A percentile compares a stretch with the other conserved stretches of the same genome.
phyloP scores from a whole-genome alignment of 805 yeast genomes.

The Suhomyces pyralidae region DNA sequence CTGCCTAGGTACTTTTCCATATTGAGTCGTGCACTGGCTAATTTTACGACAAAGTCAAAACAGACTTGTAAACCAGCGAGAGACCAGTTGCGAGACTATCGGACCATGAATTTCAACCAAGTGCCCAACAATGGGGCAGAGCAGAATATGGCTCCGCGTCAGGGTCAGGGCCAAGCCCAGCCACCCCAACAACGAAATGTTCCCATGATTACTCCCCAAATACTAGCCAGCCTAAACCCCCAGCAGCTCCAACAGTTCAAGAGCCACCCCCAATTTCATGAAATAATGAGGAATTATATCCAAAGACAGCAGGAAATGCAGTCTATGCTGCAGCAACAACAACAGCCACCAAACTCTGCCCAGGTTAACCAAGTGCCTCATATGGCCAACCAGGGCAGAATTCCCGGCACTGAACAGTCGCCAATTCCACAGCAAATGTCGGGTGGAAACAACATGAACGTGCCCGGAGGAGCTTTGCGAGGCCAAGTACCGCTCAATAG shows the following conservation, averaged over 20 bases:
- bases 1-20: neutral
- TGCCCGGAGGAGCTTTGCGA: neutral
- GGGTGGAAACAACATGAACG: slow-evolving; percentile 1
- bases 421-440: slow-evolving; percentile 1
- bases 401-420: neutral
- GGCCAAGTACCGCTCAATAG: neutral
- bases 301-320: slow-evolving; percentile 39
- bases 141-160: slow-evolving; percentile 9
- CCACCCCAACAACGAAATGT: slow-evolving; percentile 16
- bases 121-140: slow-evolving; percentile 9
- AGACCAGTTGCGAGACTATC: neutral
- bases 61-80: neutral
- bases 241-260: slow-evolving; percentile 42
- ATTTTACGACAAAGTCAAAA: neutral
- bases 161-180: neutral
- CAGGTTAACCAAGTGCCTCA: slow-evolving; percentile 2
- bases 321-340: slow-evolving; percentile 24
- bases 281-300: slow-evolving; percentile 37
- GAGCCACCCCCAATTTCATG: slow-evolving; percentile 43
- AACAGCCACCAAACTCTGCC: slow-evolving; percentile 13
- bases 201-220: slow-evolving; percentile 25
- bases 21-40: neutral
- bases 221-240: slow-evolving; percentile 30
- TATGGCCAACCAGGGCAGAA: slow-evolving; percentile 1
- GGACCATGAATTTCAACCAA: slow-evolving; percentile 14